phyloP scores from a whole-genome alignment of 495 filamentous ascomycete genomes.

The Trichocladium uniseriatum region DNA sequence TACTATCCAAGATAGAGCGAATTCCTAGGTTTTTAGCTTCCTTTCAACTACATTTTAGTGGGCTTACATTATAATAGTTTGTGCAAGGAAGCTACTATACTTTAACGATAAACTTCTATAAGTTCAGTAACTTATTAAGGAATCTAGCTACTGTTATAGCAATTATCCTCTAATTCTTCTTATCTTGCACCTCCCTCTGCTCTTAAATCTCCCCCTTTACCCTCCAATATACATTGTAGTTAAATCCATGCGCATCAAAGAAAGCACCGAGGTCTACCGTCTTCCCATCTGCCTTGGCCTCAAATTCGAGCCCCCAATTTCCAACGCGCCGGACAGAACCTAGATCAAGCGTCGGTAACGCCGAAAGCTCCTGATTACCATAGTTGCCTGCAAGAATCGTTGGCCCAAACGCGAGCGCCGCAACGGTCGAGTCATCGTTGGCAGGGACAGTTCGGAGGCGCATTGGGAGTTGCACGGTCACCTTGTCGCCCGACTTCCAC shows the following conservation, averaged over 20 bases:
- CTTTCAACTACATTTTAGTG: too few relatives aligned
- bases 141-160: too few relatives aligned
- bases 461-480: slow-evolving; percentile 28
- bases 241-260: slow-evolving; percentile 10
- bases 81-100: too few relatives aligned
- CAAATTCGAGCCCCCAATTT: too few relatives aligned
- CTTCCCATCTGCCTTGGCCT: slow-evolving; percentile 7
- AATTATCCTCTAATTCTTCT: too few relatives aligned
- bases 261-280: slow-evolving; percentile 11
- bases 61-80: too few relatives aligned
- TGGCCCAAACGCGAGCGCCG: slow-evolving; percentile 29
- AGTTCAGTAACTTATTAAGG: too few relatives aligned
- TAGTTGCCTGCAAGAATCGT: slow-evolving; percentile 27
- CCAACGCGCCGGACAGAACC: slow-evolving; percentile 1
- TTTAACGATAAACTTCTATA: too few relatives aligned
- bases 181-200: too few relatives aligned
- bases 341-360: slow-evolving; percentile 7
- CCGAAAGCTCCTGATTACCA: slow-evolving; percentile 5
- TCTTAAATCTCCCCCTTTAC: too few relatives aligned
- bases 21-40: too few relatives aligned
- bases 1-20: too few relatives aligned
- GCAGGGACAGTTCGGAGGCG: slow-evolving; percentile 21
- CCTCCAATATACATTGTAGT: slow-evolving; percentile 16
- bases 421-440: slow-evolving; percentile 26
- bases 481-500: slow-evolving; percentile 27